Evolutionary conservation across 257 asterid genomes (phyloP), one percentile per base, ranked within the genome.

Genomic region (Penstemon newberryi): DNA sequence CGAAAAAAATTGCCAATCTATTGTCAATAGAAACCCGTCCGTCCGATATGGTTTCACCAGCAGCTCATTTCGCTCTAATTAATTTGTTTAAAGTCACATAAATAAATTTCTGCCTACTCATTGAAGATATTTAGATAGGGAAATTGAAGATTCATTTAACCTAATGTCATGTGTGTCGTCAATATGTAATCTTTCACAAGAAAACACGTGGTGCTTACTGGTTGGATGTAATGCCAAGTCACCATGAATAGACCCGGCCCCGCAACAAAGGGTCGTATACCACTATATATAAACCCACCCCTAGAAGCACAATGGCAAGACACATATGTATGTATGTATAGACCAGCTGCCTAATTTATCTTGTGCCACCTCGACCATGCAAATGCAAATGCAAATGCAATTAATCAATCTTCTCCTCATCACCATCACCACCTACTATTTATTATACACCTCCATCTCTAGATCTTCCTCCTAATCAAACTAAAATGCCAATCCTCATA

Each of bases 341-440:
- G 8, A 4, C 62, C 6, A 4, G 46, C 50, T 58, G 56, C 70
- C 70, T 49, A 56, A 4, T 61, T 78, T 18, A 33, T 60, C 67
- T 72, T 52, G 44, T 64, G 79, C 75, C 79, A 75, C 77, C 78
- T 63, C 73, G 41, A 70, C 62, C 81, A 76, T 82, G 82, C 83
- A 76, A 11, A 65, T 65, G 57, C 70, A 65, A 51, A 50, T 46
- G 33, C 33, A 25, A 25, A 25, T 25, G 2, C 52, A 2, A 7
- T 8, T 33, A 50, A 8, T 53, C 55, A n/a, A 47, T 63, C 65
- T 38, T 25, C 63, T 37, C 42, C 65, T 18, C 52, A 3, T 11
- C 67, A 54, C 42, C 52, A 3, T 11, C 67, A 54, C 42, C 41
- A 7, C 47, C 25, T 25, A 8, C 65, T n/a, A 8, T 6, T 41